These are phyloP conservation scores for Hypsizygus ulmarius DNA, from an alignment of 1,284 basidiomycete species.

Conservation along the genomic window DNA sequence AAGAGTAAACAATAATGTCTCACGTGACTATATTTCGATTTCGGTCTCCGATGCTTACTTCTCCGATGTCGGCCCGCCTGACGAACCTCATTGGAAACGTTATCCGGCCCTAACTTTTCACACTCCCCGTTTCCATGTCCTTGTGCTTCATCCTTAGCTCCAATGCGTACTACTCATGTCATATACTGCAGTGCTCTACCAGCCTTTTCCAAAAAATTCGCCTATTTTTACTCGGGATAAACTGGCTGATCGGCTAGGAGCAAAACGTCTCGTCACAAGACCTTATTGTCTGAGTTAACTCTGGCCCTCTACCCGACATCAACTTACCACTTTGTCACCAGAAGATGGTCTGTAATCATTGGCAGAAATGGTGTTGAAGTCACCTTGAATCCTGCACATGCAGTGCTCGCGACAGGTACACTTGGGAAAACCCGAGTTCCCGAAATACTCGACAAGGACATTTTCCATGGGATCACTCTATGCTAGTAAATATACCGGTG, in stretches of 20 bases:
- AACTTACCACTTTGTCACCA: constrained; percentile 26
- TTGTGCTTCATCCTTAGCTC: neutral
- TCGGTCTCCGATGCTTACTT: too few species aligned
- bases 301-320: constrained; percentile 26
- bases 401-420: constrained; percentile 37
- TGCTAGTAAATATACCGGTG: constrained; percentile 29
- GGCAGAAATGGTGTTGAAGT: constrained; percentile 25
- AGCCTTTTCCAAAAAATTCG: constrained; percentile 37
- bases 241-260: constrained; percentile 38
- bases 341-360: constrained; percentile 33
- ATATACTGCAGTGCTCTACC: constrained; percentile 36
- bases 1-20: too few species aligned
- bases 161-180: neutral
- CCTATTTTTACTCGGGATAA: constrained; percentile 37
- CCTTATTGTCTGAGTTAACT: constrained; percentile 34
- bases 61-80: too few species aligned
- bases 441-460: constrained; percentile 20
- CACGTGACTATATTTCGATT: too few species aligned
- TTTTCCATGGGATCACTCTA: constrained; percentile 33
- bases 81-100: too few species aligned
- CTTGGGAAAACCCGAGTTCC: constrained; percentile 34
- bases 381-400: constrained; percentile 32
- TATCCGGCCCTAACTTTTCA: constrained; percentile 52
- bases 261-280: constrained; percentile 36
- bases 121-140: constrained; percentile 35